Evolutionary conservation across 495 filamentous ascomycete species (phyloP).

Genomic region (Aspergillus coremiiformis): DNA sequence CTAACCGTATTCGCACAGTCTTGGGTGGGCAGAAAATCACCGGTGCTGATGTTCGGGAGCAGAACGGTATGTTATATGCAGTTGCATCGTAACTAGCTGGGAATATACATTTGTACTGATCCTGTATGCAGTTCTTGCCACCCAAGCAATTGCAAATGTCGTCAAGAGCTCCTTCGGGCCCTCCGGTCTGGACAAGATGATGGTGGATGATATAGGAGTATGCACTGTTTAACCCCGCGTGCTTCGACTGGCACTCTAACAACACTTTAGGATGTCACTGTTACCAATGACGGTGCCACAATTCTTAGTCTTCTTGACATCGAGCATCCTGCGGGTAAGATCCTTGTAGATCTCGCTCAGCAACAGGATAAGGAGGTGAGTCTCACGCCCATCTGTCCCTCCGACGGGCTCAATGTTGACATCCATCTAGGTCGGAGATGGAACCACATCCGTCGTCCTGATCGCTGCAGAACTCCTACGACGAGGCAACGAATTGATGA

Average conservation of each 20-base stretch:
- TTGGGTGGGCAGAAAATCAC: conserved; percentile 92
- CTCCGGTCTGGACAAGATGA: conserved; percentile 98
- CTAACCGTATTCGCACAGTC: conserved; percentile 49
- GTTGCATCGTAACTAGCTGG: not conserved
- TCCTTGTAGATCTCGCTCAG: conserved; percentile 92
- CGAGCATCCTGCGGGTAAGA: conserved; percentile 97
- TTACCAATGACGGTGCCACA: conserved; percentile 97
- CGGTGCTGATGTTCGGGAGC: conserved; percentile 89
- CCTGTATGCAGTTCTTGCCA: conserved; percentile 66
- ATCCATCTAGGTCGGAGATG: conserved; percentile 68
- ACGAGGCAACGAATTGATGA: conserved; percentile 95
- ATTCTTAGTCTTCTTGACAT: conserved; percentile 93
- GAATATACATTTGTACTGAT: conserved; percentile 1
- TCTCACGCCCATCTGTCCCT: not conserved
- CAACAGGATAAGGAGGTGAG: conserved; percentile 93
- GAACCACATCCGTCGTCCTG: conserved; percentile 94
- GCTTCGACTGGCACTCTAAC: conserved; percentile 1
- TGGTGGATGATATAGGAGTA: conserved; percentile 99
- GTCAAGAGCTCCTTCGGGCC: conserved; percentile 98
- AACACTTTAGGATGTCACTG: conserved; percentile 76
- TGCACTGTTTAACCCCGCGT: conserved; percentile 31
- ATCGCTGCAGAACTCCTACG: conserved; percentile 94
- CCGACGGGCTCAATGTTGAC: conserved; percentile 13
- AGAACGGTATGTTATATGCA: conserved; percentile 62
- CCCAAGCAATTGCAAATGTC: conserved; percentile 95